Percentiles rank a stretch among this genome's conserved stretches.
These are phyloP conservation scores for Annulohypoxylon nitens DNA, from an alignment of 495 filamentous ascomycete species.

Conservation along the genomic window DNA sequence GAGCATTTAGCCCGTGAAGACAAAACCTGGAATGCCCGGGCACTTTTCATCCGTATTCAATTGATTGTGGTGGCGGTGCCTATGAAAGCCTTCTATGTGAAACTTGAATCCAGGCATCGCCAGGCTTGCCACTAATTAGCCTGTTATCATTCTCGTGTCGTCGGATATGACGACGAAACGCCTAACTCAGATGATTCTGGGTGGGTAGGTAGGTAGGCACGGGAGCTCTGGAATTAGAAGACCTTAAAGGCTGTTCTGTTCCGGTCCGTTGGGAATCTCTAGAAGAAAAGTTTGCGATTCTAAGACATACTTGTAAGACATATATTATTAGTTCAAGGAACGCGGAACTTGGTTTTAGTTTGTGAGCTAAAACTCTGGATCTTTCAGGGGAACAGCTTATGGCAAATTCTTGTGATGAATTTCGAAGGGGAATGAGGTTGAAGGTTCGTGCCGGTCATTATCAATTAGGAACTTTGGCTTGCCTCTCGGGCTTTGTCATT, in stretches of 20 bases:
- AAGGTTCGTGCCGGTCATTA: background rate
- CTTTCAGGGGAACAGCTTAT: background rate
- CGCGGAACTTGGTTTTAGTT: background rate
- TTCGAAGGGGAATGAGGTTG: background rate
- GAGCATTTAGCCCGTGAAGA: background rate
- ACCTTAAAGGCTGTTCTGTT: background rate
- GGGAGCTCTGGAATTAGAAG: background rate
- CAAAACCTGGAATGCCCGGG: background rate
- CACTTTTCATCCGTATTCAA: background rate
- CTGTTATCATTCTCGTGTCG: background rate
- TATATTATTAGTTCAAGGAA: background rate
- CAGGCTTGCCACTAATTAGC: background rate
- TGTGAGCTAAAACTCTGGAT: background rate
- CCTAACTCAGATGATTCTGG: background rate
- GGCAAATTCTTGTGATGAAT: background rate
- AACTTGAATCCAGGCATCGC: background rate
- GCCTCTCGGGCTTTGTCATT: background rate
- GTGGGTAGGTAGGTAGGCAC: background rate
- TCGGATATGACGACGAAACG: background rate
- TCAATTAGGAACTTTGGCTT: background rate
- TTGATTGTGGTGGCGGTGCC: background rate
- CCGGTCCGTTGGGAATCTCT: background rate
- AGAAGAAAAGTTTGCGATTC: background rate
- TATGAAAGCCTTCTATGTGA: background rate
- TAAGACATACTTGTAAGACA: background rate